Evolutionary conservation across 2,329 filamentous ascomycete genomes (phyloP), one percentile per base, ranked within the genome.

Genomic region (Dendryphion nanum): DNA sequence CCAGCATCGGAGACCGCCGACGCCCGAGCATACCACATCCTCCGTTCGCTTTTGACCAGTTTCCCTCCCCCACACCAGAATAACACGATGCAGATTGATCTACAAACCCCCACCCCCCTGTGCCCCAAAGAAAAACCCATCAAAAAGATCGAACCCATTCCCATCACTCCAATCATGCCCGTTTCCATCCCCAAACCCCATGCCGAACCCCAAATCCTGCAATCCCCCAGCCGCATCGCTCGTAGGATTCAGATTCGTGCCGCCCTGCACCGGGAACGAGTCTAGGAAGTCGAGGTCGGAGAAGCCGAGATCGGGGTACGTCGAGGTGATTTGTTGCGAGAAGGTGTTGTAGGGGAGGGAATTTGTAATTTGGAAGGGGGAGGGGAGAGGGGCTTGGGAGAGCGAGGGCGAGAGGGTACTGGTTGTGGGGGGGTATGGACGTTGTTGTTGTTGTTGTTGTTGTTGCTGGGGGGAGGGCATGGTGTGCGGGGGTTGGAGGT

Each of bases 41-140:
- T n/a, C n/a, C n/a, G n/a, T n/a, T n/a, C n/a, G n/a, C n/a, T n/a
- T n/a, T n/a, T n/a, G n/a, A n/a, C n/a, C n/a, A n/a, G n/a, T n/a
- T n/a, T n/a, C n/a, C n/a, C n/a, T n/a, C n/a, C n/a, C n/a, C n/a
- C n/a, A n/a, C n/a, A n/a, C n/a, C n/a, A n/a, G n/a, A n/a, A n/a
- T n/a, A n/a, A n/a, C n/a, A n/a, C n/a, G n/a, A n/a, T n/a, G n/a
- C n/a, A n/a, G n/a, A n/a, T n/a, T n/a, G n/a, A n/a, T 26, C 23
- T 30, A 37, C 21, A 32, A 13, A 10, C 35, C 40, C 19, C 30
- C 35, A 33, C 34, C 35, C 10, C 33, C 33, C 21, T 32, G 31
- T 76, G 24, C 31, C 1, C 82, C 82, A 58, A 86, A 85, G 68
- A 85, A 86, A 59, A 87, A 87, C 0, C 81, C 80, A 55, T 86